Percentiles rank a stretch among this genome's conserved stretches.
These are phyloP conservation scores for Penicillium rolfsii DNA, from an alignment of 2,329 filamentous ascomycete species.

Conservation along the genomic window DNA sequence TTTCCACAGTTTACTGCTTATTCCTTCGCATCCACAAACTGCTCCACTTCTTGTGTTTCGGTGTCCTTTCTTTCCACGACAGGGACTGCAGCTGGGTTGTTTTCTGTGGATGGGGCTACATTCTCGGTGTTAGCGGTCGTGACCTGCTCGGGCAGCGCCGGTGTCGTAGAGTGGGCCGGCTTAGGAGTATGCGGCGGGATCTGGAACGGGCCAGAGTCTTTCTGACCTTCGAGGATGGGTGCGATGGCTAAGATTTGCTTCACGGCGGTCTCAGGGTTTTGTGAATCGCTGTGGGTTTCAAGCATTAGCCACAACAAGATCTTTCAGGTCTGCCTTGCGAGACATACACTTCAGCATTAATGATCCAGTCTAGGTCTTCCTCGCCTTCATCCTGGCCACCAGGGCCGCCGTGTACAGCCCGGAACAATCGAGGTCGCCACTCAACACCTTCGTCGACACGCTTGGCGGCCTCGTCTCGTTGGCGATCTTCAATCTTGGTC, in stretches of 20 bases:
- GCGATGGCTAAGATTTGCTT: conserved; percentile 86
- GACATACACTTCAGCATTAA: conserved; percentile 79
- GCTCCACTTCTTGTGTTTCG: conserved; percentile 43
- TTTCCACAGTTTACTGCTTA: conserved; percentile 17
- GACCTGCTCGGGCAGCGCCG: conserved; percentile 15
- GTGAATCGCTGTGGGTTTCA: conserved; percentile 57
- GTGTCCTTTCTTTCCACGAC: conserved; percentile 44
- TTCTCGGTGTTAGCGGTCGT: conserved; percentile 24
- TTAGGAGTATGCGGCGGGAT: conserved; percentile 55
- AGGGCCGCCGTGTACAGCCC: conserved; percentile 70
- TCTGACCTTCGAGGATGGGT: conserved; percentile 80
- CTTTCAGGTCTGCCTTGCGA: neutral
- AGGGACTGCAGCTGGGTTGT: conserved; percentile 14
- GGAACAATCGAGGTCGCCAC: conserved; percentile 87
- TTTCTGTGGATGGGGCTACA: conserved; percentile 18
- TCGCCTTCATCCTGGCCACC: conserved; percentile 77
- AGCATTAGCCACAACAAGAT: conserved; percentile 10
- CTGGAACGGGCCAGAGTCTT: conserved; percentile 56
- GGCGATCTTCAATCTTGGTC: conserved; percentile 90
- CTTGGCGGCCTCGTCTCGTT: conserved; percentile 83
- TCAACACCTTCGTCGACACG: conserved; percentile 77
- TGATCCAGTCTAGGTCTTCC: conserved; percentile 92
- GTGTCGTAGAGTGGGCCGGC: conserved; percentile 9
- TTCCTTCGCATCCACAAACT: conserved; percentile 50
- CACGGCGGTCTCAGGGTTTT: conserved; percentile 68